Evolutionary conservation across 176 grass and related monocot genomes (phyloP).

Genomic region (Carex kokanica): DNA sequence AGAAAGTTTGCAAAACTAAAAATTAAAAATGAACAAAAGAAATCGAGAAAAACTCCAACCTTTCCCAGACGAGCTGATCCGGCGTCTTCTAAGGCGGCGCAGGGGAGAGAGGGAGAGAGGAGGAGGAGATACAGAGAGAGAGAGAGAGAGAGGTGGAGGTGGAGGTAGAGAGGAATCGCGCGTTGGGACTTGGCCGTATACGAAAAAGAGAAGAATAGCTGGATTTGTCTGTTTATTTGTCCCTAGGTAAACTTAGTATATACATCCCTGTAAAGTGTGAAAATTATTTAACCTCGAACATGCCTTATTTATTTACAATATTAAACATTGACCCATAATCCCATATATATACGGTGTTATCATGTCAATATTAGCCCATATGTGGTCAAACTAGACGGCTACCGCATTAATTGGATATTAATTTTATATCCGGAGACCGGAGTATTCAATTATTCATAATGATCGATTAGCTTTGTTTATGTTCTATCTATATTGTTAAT

Average conservation of each 20-base stretch:
- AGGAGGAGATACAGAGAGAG: conserved; percentile 4
- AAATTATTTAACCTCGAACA: not conserved
- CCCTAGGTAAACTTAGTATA: not conserved
- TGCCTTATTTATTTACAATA: not conserved
- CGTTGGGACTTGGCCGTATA: conserved; percentile 12
- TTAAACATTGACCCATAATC: not conserved
- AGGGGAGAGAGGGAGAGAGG: not conserved
- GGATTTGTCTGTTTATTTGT: conserved; percentile 16
- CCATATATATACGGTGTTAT: not conserved
- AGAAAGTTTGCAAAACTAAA: not conserved
- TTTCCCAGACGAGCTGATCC: not conserved
- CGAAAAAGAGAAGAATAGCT: conserved; percentile 28
- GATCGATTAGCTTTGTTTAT: too few species aligned
- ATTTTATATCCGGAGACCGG: too few species aligned
- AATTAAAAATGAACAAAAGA: not conserved
- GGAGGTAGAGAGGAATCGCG: not conserved
- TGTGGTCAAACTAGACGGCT: not conserved
- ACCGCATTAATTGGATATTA: not conserved
- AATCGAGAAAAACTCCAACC: not conserved
- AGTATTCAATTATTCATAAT: too few species aligned
- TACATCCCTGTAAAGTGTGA: not conserved
- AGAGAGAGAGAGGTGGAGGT: not conserved
- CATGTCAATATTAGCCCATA: not conserved
- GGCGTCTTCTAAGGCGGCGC: conserved; percentile 2
- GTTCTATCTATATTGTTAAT: too few species aligned